Evolutionary conservation across 1,284 basidiomycete genomes (phyloP), one percentile per base, ranked within the genome.

Genomic region (Leccinum pachyderme): DNA sequence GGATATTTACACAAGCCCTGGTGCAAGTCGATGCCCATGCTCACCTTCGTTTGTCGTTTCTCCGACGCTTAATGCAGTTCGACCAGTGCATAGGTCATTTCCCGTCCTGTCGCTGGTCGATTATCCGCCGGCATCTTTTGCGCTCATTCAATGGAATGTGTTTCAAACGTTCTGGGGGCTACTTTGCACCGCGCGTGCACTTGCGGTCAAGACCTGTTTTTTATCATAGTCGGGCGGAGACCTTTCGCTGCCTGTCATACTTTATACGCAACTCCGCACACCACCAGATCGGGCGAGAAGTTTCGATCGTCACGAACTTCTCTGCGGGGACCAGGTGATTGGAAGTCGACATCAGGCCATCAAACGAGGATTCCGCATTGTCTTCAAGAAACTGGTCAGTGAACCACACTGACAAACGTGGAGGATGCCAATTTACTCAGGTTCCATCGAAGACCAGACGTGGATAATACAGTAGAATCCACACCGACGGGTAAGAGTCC

Each of bases 401-500:
- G 49, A 46, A 31, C 22, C 52, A 57, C 13, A 22, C 22, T 3
- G 8, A 32, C 28, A 25, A 5, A 46, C 1, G 24, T 5, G 49
- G 39, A 58, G 43, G 27, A 46, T 9, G 5, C 51, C 51, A 37
- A 74, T 82, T 53, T 59, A 93, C 94, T 79, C 44, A 98, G 71
- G 70, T 99, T 90, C 96, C 96, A 99, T 62, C 86, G 80, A 43
- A 98, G 77, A 0, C 97, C 97, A 7, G 76, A 81, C 0, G 95
- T 98, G 1, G 86, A 82, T 22, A 99, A 77, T 13, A 83, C 73
- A 0, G 93, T 89, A 5, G 79, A 81, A 29, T 84, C 82, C 18
- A 95, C 75, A 1, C 95, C 96, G 1, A 99, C 81, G 0, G 96
- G 97, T 9, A 99, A 79, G 13, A 99, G 80, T 0, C 96, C 96